Evolutionary conservation across 192 early-diverging fungal species (phyloP).

Genomic region (Mycoemilia scoparia): DNA sequence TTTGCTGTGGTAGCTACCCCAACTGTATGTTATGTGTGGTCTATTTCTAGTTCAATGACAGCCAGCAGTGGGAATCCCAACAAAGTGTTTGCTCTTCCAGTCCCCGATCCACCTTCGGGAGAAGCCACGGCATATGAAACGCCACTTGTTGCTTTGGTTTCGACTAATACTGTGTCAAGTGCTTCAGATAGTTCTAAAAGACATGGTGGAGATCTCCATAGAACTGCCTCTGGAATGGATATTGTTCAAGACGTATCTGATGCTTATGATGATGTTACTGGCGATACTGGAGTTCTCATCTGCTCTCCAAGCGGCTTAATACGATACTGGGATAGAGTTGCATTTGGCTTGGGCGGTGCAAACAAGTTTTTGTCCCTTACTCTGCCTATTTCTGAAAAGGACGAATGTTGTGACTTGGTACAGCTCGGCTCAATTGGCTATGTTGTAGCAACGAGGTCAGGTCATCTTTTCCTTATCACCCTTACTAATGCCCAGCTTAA

Average conservation of each 20-base stretch:
- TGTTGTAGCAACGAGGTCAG: conserved; percentile 12
- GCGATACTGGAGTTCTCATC: conserved; percentile 17
- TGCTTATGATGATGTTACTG: too few species aligned
- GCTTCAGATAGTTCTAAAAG: too few species aligned
- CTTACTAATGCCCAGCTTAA: conserved; percentile 6
- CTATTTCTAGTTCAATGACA: conserved; percentile 1
- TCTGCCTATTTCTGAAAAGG: conserved; percentile 3
- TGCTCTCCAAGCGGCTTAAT: conserved; percentile 13
- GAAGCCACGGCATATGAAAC: conserved; percentile 1
- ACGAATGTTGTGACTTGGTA: conserved; percentile 7
- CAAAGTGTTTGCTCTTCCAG: conserved; percentile 9
- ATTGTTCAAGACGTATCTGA: too few species aligned
- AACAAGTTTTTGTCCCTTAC: conserved; percentile 4
- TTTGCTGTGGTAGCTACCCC: conserved; percentile 19
- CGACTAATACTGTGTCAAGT: conserved; percentile 1
- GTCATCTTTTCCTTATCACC: conserved; percentile 11
- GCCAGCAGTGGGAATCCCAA: too few species aligned
- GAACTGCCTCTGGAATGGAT: too few species aligned
- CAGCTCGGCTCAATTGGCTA: conserved; percentile 7
- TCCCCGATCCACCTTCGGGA: conserved; percentile 10
- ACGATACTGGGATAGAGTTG: conserved; percentile 28
- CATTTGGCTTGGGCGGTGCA: conserved; percentile 22
- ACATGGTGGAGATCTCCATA: too few species aligned
- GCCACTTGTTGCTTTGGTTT: conserved; percentile 9
- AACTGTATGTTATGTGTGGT: conserved; percentile 13